phyloP scores from a whole-genome alignment of 495 filamentous ascomycete genomes.

The Penicillium macrosclerotiorum region DNA sequence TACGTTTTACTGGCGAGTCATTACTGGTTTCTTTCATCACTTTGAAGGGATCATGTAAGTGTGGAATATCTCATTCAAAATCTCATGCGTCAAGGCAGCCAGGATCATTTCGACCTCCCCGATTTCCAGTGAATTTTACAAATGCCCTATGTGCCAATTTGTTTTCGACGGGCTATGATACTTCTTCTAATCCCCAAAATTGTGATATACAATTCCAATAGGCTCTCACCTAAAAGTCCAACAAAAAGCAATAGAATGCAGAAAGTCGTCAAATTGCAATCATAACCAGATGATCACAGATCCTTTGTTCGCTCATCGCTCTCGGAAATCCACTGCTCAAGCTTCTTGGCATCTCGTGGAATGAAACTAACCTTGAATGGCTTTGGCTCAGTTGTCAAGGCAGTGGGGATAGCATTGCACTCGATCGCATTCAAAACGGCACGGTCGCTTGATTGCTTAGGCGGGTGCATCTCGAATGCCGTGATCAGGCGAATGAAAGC shows the following conservation, averaged over 20 bases:
- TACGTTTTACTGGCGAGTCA: no score
- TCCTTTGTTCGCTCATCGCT: slow-evolving; percentile 59
- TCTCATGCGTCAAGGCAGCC: no score
- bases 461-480: slow-evolving; percentile 56
- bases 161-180: no score
- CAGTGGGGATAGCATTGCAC: slow-evolving; percentile 61
- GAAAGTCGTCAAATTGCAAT: not conserved
- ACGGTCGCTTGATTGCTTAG: slow-evolving; percentile 37
- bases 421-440: slow-evolving; percentile 60
- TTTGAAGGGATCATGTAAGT: no score
- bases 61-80: no score
- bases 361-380: slow-evolving; percentile 60
- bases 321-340: slow-evolving; percentile 52
- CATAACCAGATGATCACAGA: slow-evolving; percentile 29
- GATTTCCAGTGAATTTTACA: no score
- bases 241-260: not conserved
- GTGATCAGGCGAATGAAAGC: slow-evolving; percentile 67
- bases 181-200: no score
- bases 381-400: slow-evolving; percentile 69
- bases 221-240: not conserved
- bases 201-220: no score
- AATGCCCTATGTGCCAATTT: no score
- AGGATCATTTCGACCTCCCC: no score
- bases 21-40: no score
- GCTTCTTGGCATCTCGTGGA: slow-evolving; percentile 40